phyloP scores from a whole-genome alignment of 495 filamentous ascomycete genomes.

The Gamarada debralockiae region DNA sequence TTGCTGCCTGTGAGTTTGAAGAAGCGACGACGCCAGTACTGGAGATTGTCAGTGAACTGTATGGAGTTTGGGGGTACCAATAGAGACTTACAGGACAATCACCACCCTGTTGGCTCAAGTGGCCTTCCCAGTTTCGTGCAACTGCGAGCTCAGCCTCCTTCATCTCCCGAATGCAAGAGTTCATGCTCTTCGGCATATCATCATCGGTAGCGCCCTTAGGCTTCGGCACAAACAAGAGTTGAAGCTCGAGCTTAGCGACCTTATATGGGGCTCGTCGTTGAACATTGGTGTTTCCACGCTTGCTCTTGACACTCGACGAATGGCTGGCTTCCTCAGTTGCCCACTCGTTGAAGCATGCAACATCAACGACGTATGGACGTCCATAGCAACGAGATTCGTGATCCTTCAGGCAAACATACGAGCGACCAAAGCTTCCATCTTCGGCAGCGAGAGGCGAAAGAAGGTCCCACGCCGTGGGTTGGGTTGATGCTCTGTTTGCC shows the following conservation, averaged over 20 bases:
- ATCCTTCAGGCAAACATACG: slow-evolving; percentile 89
- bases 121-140: slow-evolving; percentile 75
- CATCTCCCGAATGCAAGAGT: slow-evolving; percentile 86
- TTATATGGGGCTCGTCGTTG: slow-evolving; percentile 80
- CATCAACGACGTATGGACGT: slow-evolving; percentile 77
- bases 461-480: slow-evolving; percentile 77
- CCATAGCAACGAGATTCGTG: slow-evolving; percentile 85
- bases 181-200: slow-evolving; percentile 99
- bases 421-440: slow-evolving; percentile 88
- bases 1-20: slow-evolving; percentile 92
- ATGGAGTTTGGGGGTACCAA: background rate
- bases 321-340: slow-evolving; percentile 72
- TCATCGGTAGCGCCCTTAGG: slow-evolving; percentile 86
- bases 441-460: slow-evolving; percentile 79
- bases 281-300: slow-evolving; percentile 63
- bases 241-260: slow-evolving; percentile 88
- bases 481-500: slow-evolving; percentile 49
- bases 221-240: slow-evolving; percentile 90
- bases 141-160: slow-evolving; percentile 76
- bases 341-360: slow-evolving; percentile 98
- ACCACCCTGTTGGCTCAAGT: slow-evolving; percentile 91
- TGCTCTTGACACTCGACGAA: slow-evolving; percentile 81
- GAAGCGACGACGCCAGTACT: slow-evolving; percentile 97
- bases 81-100: slow-evolving; percentile 84
- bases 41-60: too few relatives aligned